A percentile compares a stretch with the other conserved stretches of the same genome.
phyloP scores from a whole-genome alignment of 2,329 filamentous ascomycete genomes.

The Fusarium sterilihyphosum region DNA sequence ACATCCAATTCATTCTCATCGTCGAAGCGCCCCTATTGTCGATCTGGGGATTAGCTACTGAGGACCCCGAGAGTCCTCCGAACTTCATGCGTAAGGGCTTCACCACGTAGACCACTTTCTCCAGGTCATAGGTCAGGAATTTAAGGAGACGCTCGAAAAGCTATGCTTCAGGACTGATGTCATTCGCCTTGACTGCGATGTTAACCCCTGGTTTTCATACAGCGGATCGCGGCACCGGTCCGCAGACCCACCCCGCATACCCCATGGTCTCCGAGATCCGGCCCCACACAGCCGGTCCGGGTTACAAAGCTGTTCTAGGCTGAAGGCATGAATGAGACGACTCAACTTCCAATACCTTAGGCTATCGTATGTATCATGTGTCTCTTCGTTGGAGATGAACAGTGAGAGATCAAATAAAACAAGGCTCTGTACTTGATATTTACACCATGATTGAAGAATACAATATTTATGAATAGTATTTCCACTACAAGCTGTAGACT shows the following conservation, averaged over 20 bases:
- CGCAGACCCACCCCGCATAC: neutral
- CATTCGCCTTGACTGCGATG: neutral
- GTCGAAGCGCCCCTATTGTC: slow-evolving; percentile 10
- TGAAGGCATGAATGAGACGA: neutral
- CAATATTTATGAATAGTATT: no score
- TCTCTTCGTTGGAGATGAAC: neutral
- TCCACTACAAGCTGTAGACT: neutral
- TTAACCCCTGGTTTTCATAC: neutral
- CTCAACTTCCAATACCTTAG: neutral
- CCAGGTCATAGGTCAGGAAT: neutral
- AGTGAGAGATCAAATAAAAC: neutral
- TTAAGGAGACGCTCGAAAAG: neutral
- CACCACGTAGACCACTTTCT: neutral
- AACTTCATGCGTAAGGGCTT: slow-evolving; percentile 1
- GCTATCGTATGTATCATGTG: neutral
- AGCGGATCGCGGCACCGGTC: slow-evolving; percentile 12
- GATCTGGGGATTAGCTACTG: neutral
- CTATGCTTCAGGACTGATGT: neutral
- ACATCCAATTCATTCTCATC: neutral
- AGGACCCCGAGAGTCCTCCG: slow-evolving; percentile 29
- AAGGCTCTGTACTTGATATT: neutral
- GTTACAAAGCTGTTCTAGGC: neutral
- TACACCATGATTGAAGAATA: no score
- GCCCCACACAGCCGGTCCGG: slow-evolving; percentile 13
- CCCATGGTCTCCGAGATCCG: neutral